Evolutionary conservation across 352 stramenopile species (phyloP).

Genomic region (Phytophthora hybrid): DNA sequence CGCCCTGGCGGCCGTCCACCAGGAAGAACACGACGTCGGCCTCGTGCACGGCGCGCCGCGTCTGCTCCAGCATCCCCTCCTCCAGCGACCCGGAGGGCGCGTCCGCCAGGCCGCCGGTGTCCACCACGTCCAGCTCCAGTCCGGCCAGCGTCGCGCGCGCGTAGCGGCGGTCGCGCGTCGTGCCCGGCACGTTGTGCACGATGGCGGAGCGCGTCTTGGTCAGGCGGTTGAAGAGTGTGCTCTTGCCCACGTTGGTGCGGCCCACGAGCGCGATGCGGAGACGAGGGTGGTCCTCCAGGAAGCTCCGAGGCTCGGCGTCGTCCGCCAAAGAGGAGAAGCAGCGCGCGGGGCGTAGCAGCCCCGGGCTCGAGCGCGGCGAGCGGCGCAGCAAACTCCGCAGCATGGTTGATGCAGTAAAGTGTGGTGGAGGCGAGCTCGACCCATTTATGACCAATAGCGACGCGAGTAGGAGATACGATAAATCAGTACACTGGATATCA

Average conservation of each 20-base stretch:
- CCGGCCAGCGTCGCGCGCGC: constrained; percentile 66
- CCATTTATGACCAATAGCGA: background rate
- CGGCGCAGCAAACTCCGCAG: constrained; percentile 50
- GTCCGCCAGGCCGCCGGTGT: constrained; percentile 84
- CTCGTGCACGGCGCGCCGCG: constrained; percentile 75
- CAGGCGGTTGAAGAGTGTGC: constrained; percentile 86
- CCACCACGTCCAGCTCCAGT: constrained; percentile 84
- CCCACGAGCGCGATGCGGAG: constrained; percentile 85
- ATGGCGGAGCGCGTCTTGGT: constrained; percentile 82
- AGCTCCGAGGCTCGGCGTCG: constrained; percentile 5
- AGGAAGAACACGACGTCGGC: constrained; percentile 85
- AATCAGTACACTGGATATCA: no score
- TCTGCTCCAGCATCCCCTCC: constrained; percentile 85
- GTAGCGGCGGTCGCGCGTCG: constrained; percentile 82
- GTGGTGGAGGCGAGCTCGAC: background rate
- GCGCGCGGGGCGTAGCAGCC: constrained; percentile 29
- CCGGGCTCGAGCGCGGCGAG: constrained; percentile 11
- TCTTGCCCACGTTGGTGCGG: constrained; percentile 87
- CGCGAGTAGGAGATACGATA: no score
- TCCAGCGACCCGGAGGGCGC: constrained; percentile 70
- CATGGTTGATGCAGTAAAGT: constrained; percentile 22
- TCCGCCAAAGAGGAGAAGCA: constrained; percentile 24
- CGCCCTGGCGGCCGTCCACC: constrained; percentile 77
- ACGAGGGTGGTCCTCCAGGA: constrained; percentile 53
- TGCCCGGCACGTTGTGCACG: constrained; percentile 86